phyloP scores from a whole-genome alignment of 164 flowering plant species.

The Platanus orientalis region DNA sequence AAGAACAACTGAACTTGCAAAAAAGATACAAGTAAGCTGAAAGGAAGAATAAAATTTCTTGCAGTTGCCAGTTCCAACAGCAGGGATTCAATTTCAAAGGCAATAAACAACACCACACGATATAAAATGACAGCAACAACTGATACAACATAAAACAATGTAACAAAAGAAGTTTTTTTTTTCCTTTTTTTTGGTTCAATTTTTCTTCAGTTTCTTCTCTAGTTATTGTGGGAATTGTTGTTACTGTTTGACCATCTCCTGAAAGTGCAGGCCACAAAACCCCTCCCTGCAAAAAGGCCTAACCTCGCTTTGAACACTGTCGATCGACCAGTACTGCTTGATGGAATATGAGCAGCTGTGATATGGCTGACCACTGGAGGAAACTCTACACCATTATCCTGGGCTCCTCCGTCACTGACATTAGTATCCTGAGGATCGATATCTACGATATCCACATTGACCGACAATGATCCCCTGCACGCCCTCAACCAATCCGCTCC shows the following conservation, averaged over 20 bases:
- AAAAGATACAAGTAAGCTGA: not conserved
- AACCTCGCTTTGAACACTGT: constrained; percentile 29
- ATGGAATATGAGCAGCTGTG: constrained; percentile 16
- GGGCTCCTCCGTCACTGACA: constrained; percentile 42
- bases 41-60: not conserved
- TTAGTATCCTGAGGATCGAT: constrained; percentile 37
- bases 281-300: constrained; percentile 39
- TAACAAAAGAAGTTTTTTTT: not conserved
- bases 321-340: constrained; percentile 27
- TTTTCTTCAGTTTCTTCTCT: constrained; percentile 12
- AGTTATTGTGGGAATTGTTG: constrained; percentile 17
- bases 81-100: not conserved
- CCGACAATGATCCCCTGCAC: constrained; percentile 41
- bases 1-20: not conserved
- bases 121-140: not conserved
- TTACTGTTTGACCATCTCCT: constrained; percentile 42
- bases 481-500: constrained; percentile 50
- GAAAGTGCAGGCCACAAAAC: constrained; percentile 41
- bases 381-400: constrained; percentile 32
- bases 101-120: constrained; percentile 1
- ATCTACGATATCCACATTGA: constrained; percentile 53
- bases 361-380: constrained; percentile 11
- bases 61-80: constrained; percentile 1
- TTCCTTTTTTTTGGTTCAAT: not conserved
- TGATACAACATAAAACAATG: not conserved